Evolutionary conservation across 805 yeast species (phyloP).

Genomic region (Lachancea thermotolerans): DNA sequence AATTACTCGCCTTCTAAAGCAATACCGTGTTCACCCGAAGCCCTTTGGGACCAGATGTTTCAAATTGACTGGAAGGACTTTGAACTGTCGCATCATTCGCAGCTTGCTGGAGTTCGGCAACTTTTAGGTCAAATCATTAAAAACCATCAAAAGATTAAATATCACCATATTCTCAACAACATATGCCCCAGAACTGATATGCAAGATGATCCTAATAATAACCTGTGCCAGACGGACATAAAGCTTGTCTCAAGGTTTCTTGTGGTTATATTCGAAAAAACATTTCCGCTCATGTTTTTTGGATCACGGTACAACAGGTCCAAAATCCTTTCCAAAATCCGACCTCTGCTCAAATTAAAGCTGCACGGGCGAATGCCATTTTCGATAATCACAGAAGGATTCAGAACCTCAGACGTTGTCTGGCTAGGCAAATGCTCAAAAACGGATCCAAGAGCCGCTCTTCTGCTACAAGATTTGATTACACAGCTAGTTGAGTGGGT

Average conservation of each 20-base stretch:
- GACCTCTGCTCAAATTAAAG: constrained; percentile 34
- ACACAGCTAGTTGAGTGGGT: constrained; percentile 52
- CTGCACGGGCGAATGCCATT: constrained; percentile 34
- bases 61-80: neutral
- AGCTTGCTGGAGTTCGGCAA: neutral
- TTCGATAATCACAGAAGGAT: constrained; percentile 27
- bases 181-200: constrained; percentile 9
- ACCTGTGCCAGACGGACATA: constrained; percentile 30
- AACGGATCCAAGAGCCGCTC: neutral
- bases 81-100: neutral
- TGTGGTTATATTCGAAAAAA: constrained; percentile 36
- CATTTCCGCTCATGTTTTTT: constrained; percentile 46
- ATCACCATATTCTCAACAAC: constrained; percentile 10
- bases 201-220: constrained; percentile 17
- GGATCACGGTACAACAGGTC: constrained; percentile 49
- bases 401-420: constrained; percentile 35
- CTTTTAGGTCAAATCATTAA: neutral
- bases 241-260: constrained; percentile 38
- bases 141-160: constrained; percentile 10
- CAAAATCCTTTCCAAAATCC: constrained; percentile 33
- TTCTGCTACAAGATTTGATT: neutral
- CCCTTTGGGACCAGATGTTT: constrained; percentile 1
- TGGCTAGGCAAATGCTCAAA: constrained; percentile 43
- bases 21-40: neutral
- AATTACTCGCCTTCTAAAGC: neutral